Conservation (phyloP, 2,329 filamentous ascomycete genomes). For the Aspergillus texensis region DNA sequence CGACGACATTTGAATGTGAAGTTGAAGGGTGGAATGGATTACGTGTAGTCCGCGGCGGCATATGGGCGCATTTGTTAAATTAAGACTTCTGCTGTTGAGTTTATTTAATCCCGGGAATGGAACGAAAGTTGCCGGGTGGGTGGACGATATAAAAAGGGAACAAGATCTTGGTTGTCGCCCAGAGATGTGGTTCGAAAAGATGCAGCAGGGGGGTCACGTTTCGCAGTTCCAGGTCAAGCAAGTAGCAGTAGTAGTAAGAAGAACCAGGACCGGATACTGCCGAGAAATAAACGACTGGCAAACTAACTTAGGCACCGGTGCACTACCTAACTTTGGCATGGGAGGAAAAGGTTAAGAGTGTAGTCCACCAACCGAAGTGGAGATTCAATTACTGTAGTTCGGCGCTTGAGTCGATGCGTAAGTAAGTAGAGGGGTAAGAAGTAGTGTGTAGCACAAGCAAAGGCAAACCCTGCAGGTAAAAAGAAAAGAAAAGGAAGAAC, state of each 20-base stretch:
- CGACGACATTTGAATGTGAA: conserved; percentile 24
- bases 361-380: not conserved
- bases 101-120: not conserved
- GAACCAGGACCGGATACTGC: conserved; percentile 9
- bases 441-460: not conserved
- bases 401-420: not conserved
- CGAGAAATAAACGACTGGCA: conserved; percentile 5
- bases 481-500: conserved; percentile 3
- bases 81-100: not conserved
- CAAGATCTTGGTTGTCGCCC: not conserved
- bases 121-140: not conserved
- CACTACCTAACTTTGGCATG: conserved; percentile 3
- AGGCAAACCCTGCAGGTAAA: not conserved
- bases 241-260: not conserved
- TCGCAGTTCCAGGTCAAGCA: not conserved
- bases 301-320: not conserved
- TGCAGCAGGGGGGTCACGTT: not conserved
- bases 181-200: not conserved
- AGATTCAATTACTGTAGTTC: conserved; percentile 6
- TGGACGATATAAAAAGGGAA: not conserved
- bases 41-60: conserved; percentile 40
- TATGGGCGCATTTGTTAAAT: conserved; percentile 35
- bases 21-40: conserved; percentile 32
- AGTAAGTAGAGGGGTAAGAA: not conserved
- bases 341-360: not conserved